These are phyloP conservation scores for Daldinia sp. DNA, from an alignment of 2,329 filamentous ascomycete genomes.

Conservation along the genomic window DNA sequence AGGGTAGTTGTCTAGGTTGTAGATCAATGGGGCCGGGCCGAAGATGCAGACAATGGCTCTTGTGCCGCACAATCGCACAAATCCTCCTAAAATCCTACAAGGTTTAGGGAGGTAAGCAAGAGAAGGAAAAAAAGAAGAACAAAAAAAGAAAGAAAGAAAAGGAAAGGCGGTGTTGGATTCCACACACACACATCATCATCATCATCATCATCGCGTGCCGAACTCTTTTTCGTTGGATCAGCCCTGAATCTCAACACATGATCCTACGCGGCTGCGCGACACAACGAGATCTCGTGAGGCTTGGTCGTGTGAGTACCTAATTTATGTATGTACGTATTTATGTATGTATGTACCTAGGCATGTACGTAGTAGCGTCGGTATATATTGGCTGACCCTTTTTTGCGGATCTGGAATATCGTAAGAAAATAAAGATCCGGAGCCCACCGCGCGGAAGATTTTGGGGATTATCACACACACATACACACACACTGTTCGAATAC, in stretches of 20 bases:
- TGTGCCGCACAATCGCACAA: constrained; percentile 39
- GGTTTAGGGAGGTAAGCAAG: background rate
- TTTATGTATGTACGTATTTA: constrained; percentile 1
- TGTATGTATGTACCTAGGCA: background rate
- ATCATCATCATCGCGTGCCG: too few species aligned
- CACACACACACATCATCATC: constrained; percentile 23
- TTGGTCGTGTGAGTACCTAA: constrained; percentile 31
- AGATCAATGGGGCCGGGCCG: constrained; percentile 42
- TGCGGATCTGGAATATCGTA: constrained; percentile 26
- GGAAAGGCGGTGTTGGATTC: constrained; percentile 19
- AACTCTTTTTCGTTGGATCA: constrained; percentile 21
- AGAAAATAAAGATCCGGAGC: constrained; percentile 32
- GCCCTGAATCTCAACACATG: constrained; percentile 31
- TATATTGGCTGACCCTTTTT: constrained; percentile 11
- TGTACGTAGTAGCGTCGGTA: background rate
- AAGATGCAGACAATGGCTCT: constrained; percentile 39
- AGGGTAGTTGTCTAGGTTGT: constrained; percentile 20
- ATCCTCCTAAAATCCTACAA: constrained; percentile 36
- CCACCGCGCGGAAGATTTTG: constrained; percentile 25
- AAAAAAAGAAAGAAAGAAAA: constrained; percentile 13
- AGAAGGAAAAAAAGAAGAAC: background rate
- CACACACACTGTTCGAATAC: background rate
- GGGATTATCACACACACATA: too few species aligned
- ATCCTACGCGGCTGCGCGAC: constrained; percentile 41
- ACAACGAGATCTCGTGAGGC: constrained; percentile 35